A percentile compares a stretch with the other conserved stretches of the same genome.
Evolutionary conservation across 2,329 filamentous ascomycete species (phyloP).

Genomic region (Clonostachys byssicola): DNA sequence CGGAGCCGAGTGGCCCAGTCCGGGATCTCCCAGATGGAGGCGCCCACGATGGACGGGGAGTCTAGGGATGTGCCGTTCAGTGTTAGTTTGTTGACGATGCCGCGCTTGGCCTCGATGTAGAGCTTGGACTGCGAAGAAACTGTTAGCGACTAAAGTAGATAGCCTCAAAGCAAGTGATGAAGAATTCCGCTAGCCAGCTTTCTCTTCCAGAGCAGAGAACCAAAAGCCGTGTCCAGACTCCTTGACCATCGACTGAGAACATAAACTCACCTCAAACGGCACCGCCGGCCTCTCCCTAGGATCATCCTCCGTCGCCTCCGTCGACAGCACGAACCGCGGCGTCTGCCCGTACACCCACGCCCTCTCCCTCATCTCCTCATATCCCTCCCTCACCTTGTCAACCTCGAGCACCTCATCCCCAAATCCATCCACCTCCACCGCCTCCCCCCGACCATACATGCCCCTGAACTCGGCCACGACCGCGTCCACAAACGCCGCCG

Average conservation of each 20-base stretch:
- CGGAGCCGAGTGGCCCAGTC: slow-evolving; percentile 2
- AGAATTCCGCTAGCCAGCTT: too few relatives aligned
- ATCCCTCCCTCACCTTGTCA: slow-evolving; percentile 32
- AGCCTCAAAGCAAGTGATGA: too few relatives aligned
- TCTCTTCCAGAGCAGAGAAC: too few relatives aligned
- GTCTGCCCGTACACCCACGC: slow-evolving; percentile 85
- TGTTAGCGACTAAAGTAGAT: neutral
- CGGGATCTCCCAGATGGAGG: neutral
- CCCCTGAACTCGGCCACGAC: slow-evolving; percentile 61
- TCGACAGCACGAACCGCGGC: slow-evolving; percentile 73
- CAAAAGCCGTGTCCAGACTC: too few relatives aligned
- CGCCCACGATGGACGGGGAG: neutral
- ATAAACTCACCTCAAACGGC: slow-evolving; percentile 35
- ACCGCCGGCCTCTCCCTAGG: slow-evolving; percentile 47
- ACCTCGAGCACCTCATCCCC: slow-evolving; percentile 41
- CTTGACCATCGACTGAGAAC: neutral
- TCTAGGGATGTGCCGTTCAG: slow-evolving; percentile 11
- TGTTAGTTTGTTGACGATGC: slow-evolving; percentile 23
- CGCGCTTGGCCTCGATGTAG: slow-evolving; percentile 28
- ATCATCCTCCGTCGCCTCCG: slow-evolving; percentile 54
- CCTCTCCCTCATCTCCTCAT: slow-evolving; percentile 40
- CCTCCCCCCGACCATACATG: slow-evolving; percentile 51
- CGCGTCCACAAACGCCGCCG: slow-evolving; percentile 41
- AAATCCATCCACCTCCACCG: slow-evolving; percentile 22
- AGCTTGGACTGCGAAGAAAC: slow-evolving; percentile 16